Evolutionary conservation across 805 yeast species (phyloP).

Genomic region (Kodamaea kaohsiungensis): DNA sequence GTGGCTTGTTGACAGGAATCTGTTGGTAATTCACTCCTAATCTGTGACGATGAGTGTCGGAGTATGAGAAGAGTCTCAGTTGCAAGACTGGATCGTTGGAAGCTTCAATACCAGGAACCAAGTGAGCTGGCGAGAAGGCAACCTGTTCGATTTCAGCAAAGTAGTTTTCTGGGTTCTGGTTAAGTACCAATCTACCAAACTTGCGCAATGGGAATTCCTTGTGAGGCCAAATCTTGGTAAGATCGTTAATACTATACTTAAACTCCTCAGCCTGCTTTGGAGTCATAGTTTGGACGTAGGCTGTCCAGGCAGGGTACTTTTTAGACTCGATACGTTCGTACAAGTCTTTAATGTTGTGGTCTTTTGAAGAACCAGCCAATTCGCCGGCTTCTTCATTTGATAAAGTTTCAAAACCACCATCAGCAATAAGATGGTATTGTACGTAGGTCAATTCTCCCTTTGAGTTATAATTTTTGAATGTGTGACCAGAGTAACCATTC

Average conservation of each 20-base stretch:
- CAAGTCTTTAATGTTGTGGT: slow-evolving; percentile 40
- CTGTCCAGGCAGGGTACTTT: slow-evolving; percentile 51
- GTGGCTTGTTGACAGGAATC: slow-evolving; percentile 74
- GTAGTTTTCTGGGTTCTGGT: slow-evolving; percentile 83
- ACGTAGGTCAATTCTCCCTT: slow-evolving; percentile 54
- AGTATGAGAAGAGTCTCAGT: slow-evolving; percentile 77
- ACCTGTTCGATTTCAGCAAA: slow-evolving; percentile 88
- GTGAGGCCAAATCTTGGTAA: slow-evolving; percentile 85
- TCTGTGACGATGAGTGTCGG: slow-evolving; percentile 85
- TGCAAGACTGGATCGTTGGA: slow-evolving; percentile 85
- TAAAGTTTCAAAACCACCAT: slow-evolving; percentile 48
- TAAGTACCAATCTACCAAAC: slow-evolving; percentile 76
- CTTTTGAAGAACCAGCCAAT: slow-evolving; percentile 52
- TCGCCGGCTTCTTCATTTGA: slow-evolving; percentile 47
- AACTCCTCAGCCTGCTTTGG: slow-evolving; percentile 55
- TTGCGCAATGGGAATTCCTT: slow-evolving; percentile 80
- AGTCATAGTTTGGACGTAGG: slow-evolving; percentile 60
- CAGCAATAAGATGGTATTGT: slow-evolving; percentile 54
- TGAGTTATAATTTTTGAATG: slow-evolving; percentile 56
- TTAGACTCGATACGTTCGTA: slow-evolving; percentile 49
- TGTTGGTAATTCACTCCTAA: slow-evolving; percentile 75
- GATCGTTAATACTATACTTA: slow-evolving; percentile 50
- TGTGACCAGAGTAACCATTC: slow-evolving; percentile 68
- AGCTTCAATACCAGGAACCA: slow-evolving; percentile 82
- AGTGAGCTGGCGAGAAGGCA: slow-evolving; percentile 82